Evolutionary conservation across 1,139 yeast species (phyloP).

Genomic region (Ogataea hybrid): DNA sequence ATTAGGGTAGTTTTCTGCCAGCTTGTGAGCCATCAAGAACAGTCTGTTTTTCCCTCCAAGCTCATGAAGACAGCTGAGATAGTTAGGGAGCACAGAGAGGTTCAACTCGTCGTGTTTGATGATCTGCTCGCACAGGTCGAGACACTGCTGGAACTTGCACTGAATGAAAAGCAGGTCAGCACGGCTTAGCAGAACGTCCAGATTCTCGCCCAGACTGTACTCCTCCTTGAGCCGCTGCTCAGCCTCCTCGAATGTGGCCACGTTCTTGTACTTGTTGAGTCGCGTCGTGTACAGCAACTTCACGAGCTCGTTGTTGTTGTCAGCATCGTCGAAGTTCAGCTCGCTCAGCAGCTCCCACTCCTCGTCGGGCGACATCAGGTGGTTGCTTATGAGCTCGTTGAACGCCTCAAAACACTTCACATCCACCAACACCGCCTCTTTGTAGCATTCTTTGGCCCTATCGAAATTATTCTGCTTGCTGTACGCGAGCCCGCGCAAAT

Average conservation of each 20-base stretch:
- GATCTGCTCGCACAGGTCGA: conserved; percentile 66
- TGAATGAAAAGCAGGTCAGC: conserved; percentile 76
- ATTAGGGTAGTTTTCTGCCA: conserved; percentile 83
- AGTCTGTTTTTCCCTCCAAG: conserved; percentile 79
- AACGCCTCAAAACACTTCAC: conserved; percentile 94
- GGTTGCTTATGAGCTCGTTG: conserved; percentile 70
- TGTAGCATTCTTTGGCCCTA: conserved; percentile 81
- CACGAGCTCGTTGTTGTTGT: conserved; percentile 78
- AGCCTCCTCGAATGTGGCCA: conserved; percentile 60
- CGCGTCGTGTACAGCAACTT: conserved; percentile 73
- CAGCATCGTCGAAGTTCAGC: conserved; percentile 71
- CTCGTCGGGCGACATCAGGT: conserved; percentile 78
- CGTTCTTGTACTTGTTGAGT: conserved; percentile 70
- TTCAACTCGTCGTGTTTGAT: conserved; percentile 63
- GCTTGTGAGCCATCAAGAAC: conserved; percentile 77
- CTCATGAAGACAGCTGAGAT: conserved; percentile 83
- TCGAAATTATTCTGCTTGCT: conserved; percentile 84
- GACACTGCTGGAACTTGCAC: conserved; percentile 77
- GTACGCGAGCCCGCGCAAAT: conserved; percentile 78
- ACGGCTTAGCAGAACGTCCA: conserved; percentile 65
- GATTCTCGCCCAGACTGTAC: conserved; percentile 64
- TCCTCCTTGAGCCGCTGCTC: conserved; percentile 66
- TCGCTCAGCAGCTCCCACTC: conserved; percentile 77
- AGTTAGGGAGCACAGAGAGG: conserved; percentile 72
- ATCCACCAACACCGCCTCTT: conserved; percentile 84